phyloP scores from a whole-genome alignment of 768 basidiomycete species.

The Guyanaporus albipodus region DNA sequence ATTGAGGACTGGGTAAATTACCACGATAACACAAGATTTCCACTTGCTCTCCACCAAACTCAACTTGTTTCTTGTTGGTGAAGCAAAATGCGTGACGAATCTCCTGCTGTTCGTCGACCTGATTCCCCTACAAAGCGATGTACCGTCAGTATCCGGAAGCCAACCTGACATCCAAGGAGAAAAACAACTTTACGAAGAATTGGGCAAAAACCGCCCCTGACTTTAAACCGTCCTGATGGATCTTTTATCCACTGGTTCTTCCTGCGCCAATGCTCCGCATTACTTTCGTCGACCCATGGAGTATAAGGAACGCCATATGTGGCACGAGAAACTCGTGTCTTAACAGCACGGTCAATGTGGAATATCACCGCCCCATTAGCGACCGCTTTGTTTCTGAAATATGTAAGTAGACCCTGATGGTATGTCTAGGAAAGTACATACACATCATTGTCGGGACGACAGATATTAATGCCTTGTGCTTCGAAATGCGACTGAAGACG shows the following conservation, averaged over 20 bases:
- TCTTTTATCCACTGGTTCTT: background rate
- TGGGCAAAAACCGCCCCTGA: background rate
- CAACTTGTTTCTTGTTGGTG: no score
- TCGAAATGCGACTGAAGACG: conserved; percentile 7
- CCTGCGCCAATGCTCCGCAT: conserved; percentile 4
- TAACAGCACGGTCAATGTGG: conserved; percentile 1
- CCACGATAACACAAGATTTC: conserved; percentile 2
- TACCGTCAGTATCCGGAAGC: background rate
- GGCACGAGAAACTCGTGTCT: conserved; percentile 1
- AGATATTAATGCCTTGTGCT: background rate
- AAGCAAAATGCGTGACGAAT: background rate
- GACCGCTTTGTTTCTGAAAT: conserved; percentile 9
- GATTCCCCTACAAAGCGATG: background rate
- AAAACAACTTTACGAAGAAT: conserved; percentile 4
- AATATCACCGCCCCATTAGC: conserved; percentile 7
- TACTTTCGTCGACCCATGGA: background rate
- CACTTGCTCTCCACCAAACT: background rate
- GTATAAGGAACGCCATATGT: background rate
- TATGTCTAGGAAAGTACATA: background rate
- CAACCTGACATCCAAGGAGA: background rate
- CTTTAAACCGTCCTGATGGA: background rate
- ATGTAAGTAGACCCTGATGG: background rate
- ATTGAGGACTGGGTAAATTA: background rate
- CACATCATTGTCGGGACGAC: conserved; percentile 9
- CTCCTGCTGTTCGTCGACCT: conserved; percentile 1